Evolutionary conservation across 768 basidiomycete species (phyloP), one percentile per base, ranked within the genome.

Genomic region (Mycena sanguinolenta): DNA sequence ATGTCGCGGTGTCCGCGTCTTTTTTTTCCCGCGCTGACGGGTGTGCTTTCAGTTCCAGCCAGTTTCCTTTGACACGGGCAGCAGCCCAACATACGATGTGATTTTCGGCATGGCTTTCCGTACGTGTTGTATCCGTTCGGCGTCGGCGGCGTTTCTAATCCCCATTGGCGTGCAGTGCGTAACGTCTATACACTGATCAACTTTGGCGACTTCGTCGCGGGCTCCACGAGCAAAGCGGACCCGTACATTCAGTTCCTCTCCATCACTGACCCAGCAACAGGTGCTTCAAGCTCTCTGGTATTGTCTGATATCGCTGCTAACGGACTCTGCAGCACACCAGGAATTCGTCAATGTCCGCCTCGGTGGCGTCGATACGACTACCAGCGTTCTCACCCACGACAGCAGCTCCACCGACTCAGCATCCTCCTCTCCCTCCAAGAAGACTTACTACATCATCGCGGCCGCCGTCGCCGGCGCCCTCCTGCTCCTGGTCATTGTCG

Each of bases 61-160:
- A 2, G 92, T 94, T 72, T 94, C 81, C 91, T 91, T 82, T 72
- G 93, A 49, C 86, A 92, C 30, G 91, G 92, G 71, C 86, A 91
- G 8, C 30, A 58, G 55, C 36, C 72, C 72, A 17, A 73, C 68
- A 76, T 95, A 92, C 72, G 93, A 95, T 74, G 90, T 94, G 85
- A 93, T 95, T 74, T 85, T 94, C 58, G 93, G 93, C 72, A 93
- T 94, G 92, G 87, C 86, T 63, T 93, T 95, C 82, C 65, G 93
- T 94, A 79, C 74, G 92, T 79, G 5, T 52, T 44, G 10, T 42
- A 50, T 42, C 38, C 32, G 34, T 23, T 3, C 21, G 21, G 36
- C 42, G 44, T 46, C 30, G 34, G 30, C 12, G 23, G n/a, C n/a
- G n/a, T n/a, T n/a, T n/a, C 50, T 57, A 32, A 21, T 28, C 16